Percentiles rank a stretch among this genome's conserved stretches.
These are phyloP conservation scores for Exophiala lecanii-corni DNA, from an alignment of 2,329 filamentous ascomycete genomes.

Conservation along the genomic window DNA sequence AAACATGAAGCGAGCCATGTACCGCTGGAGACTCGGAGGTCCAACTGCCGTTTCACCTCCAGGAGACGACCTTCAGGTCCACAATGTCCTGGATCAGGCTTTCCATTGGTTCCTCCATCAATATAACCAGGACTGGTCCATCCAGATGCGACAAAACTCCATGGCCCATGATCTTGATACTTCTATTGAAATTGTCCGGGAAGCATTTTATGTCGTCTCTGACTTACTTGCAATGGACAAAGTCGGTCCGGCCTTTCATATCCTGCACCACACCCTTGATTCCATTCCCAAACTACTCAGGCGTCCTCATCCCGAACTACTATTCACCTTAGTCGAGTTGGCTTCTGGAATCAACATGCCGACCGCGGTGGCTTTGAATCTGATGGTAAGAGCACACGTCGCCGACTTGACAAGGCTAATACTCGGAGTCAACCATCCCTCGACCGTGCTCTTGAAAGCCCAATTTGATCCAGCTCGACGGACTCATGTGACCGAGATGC, in stretches of 20 bases:
- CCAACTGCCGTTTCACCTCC: conserved; percentile 2
- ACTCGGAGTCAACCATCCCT: conserved; percentile 8
- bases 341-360: conserved; percentile 17
- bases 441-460: conserved; percentile 8
- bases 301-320: conserved; percentile 12
- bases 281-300: conserved; percentile 6
- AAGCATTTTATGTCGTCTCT: conserved; percentile 13
- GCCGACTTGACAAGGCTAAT: conserved; percentile 11
- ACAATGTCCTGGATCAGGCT: conserved; percentile 10
- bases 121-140: conserved; percentile 10
- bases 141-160: conserved; percentile 3
- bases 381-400: conserved; percentile 9
- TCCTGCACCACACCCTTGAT: conserved; percentile 11
- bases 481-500: conserved; percentile 9
- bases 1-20: conserved; percentile 1
- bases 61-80: conserved; percentile 9
- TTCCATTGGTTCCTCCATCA: conserved; percentile 14
- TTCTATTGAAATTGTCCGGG: conserved; percentile 10
- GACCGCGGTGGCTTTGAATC: conserved; percentile 1
- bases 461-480: conserved; percentile 5
- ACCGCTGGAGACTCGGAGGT: conserved; percentile 2
- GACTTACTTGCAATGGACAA: conserved; percentile 7
- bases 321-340: conserved; percentile 12
- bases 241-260: conserved; percentile 9
- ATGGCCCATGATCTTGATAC: conserved; percentile 9